Percentiles rank a stretch among this genome's conserved stretches.
Evolutionary conservation across 768 basidiomycete species (phyloP).

Genomic region (Coprinopsis marcescibilis): DNA sequence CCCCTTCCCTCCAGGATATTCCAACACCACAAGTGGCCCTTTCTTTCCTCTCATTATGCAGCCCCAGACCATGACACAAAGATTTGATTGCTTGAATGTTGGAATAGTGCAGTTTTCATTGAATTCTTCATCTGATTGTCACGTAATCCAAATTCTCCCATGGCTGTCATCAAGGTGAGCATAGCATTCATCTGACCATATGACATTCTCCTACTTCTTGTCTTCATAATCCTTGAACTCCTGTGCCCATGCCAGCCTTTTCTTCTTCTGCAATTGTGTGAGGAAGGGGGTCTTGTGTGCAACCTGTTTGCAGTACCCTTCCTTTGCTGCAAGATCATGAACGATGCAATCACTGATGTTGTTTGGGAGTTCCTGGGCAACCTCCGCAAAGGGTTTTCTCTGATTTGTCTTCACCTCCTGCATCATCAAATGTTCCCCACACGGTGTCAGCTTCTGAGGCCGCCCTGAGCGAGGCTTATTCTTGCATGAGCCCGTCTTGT

Average conservation of each 20-base stretch:
- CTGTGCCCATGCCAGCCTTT: conserved; percentile 15
- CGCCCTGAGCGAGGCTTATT: conserved; percentile 13
- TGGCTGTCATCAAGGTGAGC: conserved; percentile 13
- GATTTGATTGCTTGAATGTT: conserved; percentile 18
- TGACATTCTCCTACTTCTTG: conserved; percentile 16
- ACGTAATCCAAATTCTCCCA: conserved; percentile 17
- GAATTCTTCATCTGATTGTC: conserved; percentile 15
- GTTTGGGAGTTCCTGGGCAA: background rate
- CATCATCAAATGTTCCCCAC: background rate
- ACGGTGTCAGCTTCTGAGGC: conserved; percentile 2
- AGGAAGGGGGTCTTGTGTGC: conserved; percentile 17
- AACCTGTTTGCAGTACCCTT: conserved; percentile 16
- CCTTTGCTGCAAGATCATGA: background rate
- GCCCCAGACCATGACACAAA: conserved; percentile 10
- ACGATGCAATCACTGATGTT: background rate
- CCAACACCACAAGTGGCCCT: conserved; percentile 19
- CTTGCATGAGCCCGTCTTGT: conserved; percentile 14
- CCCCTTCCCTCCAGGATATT: conserved; percentile 19
- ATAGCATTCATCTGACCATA: conserved; percentile 18
- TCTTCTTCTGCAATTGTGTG: conserved; percentile 11
- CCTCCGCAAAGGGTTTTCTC: background rate
- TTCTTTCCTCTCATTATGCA: conserved; percentile 17
- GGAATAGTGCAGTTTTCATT: conserved; percentile 16
- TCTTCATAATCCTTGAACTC: background rate
- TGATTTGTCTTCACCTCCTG: background rate